Conservation (phyloP, 2,329 filamentous ascomycete species). For the Aplosporella prunicola region DNA sequence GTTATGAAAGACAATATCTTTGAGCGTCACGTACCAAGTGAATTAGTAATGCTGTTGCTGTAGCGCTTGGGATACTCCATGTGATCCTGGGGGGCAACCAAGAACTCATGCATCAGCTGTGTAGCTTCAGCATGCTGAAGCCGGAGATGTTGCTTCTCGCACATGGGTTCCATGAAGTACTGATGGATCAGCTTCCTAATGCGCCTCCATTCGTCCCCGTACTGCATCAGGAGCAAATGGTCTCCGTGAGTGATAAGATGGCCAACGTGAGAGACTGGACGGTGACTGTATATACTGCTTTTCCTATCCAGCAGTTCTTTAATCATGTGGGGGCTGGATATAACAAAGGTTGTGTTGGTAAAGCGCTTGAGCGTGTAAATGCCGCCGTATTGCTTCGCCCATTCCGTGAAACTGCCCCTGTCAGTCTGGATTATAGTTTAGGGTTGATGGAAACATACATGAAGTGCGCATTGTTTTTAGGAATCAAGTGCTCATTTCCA, state of each 20-base stretch:
- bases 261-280: not conserved
- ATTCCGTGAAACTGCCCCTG: not conserved
- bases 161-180: conserved; percentile 1
- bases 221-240: conserved; percentile 2
- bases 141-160: conserved; percentile 1
- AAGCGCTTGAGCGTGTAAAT: not conserved
- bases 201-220: conserved; percentile 1
- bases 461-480: conserved; percentile 4
- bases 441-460: not conserved
- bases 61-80: not conserved
- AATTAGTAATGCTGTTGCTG: not conserved
- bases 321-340: conserved; percentile 11
- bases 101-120: conserved; percentile 32
- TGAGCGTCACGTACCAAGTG: not conserved
- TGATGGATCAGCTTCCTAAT: conserved; percentile 7
- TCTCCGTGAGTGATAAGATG: conserved; percentile 1
- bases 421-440: not conserved
- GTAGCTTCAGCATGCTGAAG: conserved; percentile 17
- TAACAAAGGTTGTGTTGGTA: not conserved
- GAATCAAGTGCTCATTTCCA: conserved; percentile 9
- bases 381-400: not conserved
- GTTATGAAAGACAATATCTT: conserved; percentile 1
- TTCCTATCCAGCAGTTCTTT: conserved; percentile 32
- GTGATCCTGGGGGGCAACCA: not conserved
- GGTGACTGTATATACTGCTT: conserved; percentile 23